phyloP scores from a whole-genome alignment of 2,329 filamentous ascomycete species.

The Fusarium acutatum region DNA sequence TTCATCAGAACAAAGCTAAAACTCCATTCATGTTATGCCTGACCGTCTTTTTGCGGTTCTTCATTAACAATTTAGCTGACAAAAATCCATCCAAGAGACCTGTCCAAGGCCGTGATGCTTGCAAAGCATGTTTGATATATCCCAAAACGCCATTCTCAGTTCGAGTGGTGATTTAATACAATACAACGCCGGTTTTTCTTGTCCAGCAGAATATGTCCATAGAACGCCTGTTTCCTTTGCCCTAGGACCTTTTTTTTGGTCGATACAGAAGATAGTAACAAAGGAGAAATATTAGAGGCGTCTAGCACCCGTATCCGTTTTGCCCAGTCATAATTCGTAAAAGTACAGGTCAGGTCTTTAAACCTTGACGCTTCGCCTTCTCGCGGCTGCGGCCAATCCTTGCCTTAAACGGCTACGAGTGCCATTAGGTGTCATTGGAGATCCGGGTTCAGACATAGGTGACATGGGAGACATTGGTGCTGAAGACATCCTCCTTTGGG shows the following conservation, averaged over 20 bases:
- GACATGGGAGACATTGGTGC: conserved; percentile 42
- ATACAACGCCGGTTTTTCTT: conserved; percentile 36
- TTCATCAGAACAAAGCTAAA: conserved; percentile 20
- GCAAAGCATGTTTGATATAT: conserved; percentile 31
- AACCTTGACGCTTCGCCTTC: conserved; percentile 53
- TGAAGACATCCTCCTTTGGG: conserved; percentile 51
- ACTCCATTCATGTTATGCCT: conserved; percentile 13
- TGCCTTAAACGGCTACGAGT: conserved; percentile 37
- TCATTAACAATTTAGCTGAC: conserved; percentile 39
- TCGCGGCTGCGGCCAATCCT: conserved; percentile 39
- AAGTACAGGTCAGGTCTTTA: conserved; percentile 34
- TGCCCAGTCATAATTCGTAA: conserved; percentile 38
- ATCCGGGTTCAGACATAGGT: conserved; percentile 39
- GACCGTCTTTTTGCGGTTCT: conserved; percentile 26
- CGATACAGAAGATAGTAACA: conserved; percentile 28
- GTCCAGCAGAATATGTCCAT: conserved; percentile 29
- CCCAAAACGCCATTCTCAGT: conserved; percentile 33
- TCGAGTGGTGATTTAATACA: conserved; percentile 31
- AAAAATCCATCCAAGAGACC: conserved; percentile 29
- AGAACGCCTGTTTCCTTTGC: conserved; percentile 24
- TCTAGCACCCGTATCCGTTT: conserved; percentile 28
- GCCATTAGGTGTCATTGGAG: conserved; percentile 40
- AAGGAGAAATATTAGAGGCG: conserved; percentile 33
- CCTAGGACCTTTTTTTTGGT: conserved; percentile 25
- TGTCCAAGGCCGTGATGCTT: conserved; percentile 36